Conservation (phyloP, 805 yeast species). For the Candida succiphila region DNA sequence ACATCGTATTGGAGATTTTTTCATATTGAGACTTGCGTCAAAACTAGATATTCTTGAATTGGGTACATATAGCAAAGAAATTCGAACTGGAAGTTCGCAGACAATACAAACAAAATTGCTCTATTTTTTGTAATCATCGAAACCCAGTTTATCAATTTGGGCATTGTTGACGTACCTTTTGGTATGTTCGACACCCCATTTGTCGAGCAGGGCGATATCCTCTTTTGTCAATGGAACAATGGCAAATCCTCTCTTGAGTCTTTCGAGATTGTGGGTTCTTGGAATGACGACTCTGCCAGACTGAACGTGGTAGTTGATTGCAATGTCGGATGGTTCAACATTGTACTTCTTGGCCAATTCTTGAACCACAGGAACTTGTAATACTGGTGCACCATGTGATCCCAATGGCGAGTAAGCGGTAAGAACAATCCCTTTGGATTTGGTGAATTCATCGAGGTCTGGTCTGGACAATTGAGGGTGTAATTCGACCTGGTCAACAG, state of each 20-base stretch:
- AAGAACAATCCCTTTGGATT: constrained; percentile 27
- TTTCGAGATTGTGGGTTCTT: constrained; percentile 58
- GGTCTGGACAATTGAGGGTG: constrained; percentile 35
- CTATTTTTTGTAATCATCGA: constrained; percentile 18
- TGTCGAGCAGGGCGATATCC: constrained; percentile 23
- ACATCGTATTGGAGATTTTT: too few relatives aligned
- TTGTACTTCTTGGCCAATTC: constrained; percentile 48
- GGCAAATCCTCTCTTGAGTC: constrained; percentile 36
- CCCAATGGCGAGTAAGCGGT: constrained; percentile 61
- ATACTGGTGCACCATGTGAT: constrained; percentile 52
- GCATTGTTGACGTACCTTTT: constrained; percentile 18
- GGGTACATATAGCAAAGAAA: too few relatives aligned
- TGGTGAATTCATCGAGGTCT: constrained; percentile 29
- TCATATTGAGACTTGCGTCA: too few relatives aligned
- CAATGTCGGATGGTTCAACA: constrained; percentile 44
- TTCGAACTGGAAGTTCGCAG: too few relatives aligned
- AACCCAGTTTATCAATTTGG: constrained; percentile 25
- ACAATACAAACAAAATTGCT: neutral
- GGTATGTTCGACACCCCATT: constrained; percentile 22
- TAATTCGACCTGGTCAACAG: constrained; percentile 43
- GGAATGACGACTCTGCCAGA: constrained; percentile 57
- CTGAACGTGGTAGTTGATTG: constrained; percentile 53
- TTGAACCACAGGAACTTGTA: constrained; percentile 37
- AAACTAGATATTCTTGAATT: too few relatives aligned
- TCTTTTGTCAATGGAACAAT: constrained; percentile 26